Conservation (phyloP, 306 rosid species). For the Cicer chorassanicum region DNA sequence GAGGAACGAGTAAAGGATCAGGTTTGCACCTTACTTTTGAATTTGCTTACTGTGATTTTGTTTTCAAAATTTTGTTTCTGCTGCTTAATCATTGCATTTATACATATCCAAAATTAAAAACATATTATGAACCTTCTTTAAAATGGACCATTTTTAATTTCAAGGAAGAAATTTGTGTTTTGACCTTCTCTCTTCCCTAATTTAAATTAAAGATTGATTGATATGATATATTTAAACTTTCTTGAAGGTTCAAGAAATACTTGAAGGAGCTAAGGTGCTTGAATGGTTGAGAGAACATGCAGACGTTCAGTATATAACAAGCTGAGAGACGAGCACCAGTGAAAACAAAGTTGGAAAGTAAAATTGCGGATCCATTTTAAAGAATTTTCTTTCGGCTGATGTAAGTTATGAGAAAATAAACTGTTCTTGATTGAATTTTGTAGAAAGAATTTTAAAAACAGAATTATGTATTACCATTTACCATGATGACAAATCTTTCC, state of each 20-base stretch:
- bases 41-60: constrained; percentile 13
- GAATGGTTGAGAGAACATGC: constrained; percentile 94
- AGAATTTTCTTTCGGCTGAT: constrained; percentile 47
- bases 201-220: constrained; percentile 14
- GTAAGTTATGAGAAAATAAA: constrained; percentile 37
- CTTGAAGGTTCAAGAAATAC: constrained; percentile 88
- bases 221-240: constrained; percentile 28
- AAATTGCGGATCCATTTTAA: constrained; percentile 32
- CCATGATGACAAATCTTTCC: not conserved
- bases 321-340: constrained; percentile 45
- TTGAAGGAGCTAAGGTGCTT: constrained; percentile 97
- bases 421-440: constrained; percentile 42
- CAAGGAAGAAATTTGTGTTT: not conserved
- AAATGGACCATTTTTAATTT: constrained; percentile 14
- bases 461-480: not conserved
- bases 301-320: constrained; percentile 68
- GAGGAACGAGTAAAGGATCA: constrained; percentile 84
- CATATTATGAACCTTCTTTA: constrained; percentile 32
- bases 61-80: constrained; percentile 4
- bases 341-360: constrained; percentile 31
- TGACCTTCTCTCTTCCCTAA: not conserved
- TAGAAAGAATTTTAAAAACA: constrained; percentile 28
- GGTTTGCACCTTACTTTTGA: constrained; percentile 57
- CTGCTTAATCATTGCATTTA: constrained; percentile 26
- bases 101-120: constrained; percentile 17